These are phyloP conservation scores for Mesostigma viride DNA, from an alignment of 139 green algal species.

Conservation along the genomic window DNA sequence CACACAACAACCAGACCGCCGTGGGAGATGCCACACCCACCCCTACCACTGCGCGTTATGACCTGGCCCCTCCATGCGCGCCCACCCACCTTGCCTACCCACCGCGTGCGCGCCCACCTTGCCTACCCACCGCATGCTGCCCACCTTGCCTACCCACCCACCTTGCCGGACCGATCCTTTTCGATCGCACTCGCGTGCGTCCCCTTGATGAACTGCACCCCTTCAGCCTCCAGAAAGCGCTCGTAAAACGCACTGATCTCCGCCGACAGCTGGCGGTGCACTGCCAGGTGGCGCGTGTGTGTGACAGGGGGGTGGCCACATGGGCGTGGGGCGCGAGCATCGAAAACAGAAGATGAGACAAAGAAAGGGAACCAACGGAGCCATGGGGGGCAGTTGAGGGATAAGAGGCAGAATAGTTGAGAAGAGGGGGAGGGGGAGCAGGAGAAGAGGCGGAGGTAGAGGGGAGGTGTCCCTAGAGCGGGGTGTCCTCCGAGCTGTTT, in stretches of 20 bases:
- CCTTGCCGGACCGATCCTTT: constrained; percentile 32
- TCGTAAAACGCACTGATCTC: constrained; percentile 61
- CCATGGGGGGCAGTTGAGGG: too few species aligned
- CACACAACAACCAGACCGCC: not conserved
- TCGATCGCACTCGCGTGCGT: constrained; percentile 19
- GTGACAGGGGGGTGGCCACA: too few species aligned
- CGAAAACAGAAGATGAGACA: too few species aligned
- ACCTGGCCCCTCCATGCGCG: not conserved
- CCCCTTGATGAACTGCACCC: constrained; percentile 55
- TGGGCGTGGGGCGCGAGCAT: too few species aligned
- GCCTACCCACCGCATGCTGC: constrained; percentile 10
- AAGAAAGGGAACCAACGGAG: too few species aligned
- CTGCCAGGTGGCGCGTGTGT: too few species aligned
- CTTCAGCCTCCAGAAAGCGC: constrained; percentile 45
- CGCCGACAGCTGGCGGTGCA: constrained; percentile 61
- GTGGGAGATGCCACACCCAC: not conserved
- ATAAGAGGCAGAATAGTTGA: too few species aligned
- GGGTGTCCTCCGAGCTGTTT: too few species aligned
- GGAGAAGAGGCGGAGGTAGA: too few species aligned
- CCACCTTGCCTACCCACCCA: constrained; percentile 34
- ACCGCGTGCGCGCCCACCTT: not conserved
- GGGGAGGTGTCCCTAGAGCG: too few species aligned
- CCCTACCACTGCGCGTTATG: not conserved
- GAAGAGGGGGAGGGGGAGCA: too few species aligned
- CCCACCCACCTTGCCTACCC: not conserved